Evolutionary conservation across 352 stramenopile genomes (phyloP), one percentile per base, ranked within the genome.

Genomic region (Thalassiosira mediterranea): DNA sequence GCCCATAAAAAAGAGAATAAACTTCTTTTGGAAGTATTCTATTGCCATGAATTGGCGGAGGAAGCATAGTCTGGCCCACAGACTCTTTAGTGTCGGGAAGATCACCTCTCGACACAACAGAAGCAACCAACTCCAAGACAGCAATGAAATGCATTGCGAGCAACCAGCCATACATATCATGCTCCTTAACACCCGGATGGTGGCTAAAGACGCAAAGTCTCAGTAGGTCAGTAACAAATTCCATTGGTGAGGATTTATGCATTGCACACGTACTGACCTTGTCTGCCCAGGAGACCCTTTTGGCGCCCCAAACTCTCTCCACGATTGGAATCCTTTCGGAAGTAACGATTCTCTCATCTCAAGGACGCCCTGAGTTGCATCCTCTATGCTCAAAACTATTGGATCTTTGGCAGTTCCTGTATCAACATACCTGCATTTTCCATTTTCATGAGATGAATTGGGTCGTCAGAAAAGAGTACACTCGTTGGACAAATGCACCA

Each of bases 301-400:
- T 32, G 68, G 68, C 15, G 58, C 58, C 17, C 68, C 68, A 25
- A 68, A 77, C 21, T 77, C 53, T 38, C 40, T 54, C 58, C 59
- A 71, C 42, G 58, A 42, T 23, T 37, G 44, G 17, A 72, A 71
- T 17, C 68, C 59, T 26, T 47, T 29, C 13, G 68, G 57, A 19
- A 26, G 25, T 2, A 65, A 65, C n/a, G n/a, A n/a, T n/a, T n/a
- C n/a, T n/a, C n/a, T n/a, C n/a, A n/a, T 47, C 5, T 32, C 23
- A 26, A 59, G 15, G 46, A 76, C 32, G 2, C 59, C 40, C 52
- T 75, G 19, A 7, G 69, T 64, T 15, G 71, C 70, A 42, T 56
- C 52, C 42, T 86, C 82, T 13, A 71, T 83, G 37, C 81, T 72
- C 11, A 90, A 11, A 3, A 88, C 32, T 1, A 90, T 38, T 19